Evolutionary conservation across 129 eudicot genomes (phyloP), one percentile per base, ranked within the genome.

Genomic region (Flaveria linearis): DNA sequence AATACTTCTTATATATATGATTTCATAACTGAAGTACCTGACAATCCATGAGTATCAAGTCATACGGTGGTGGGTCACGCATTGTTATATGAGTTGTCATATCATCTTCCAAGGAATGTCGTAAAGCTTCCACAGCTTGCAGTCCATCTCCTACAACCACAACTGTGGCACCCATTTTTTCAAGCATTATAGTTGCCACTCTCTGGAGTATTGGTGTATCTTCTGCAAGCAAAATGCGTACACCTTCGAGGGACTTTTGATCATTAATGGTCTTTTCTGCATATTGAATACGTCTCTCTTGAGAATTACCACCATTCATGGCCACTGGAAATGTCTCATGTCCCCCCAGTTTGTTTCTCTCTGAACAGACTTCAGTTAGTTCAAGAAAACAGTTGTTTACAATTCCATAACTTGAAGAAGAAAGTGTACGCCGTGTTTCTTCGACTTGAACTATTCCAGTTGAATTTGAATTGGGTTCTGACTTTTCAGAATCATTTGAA

Each of bases 101-200:
- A 25, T 33, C 85, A 39, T 73, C 78, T 72, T 52, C 85, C 23
- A 10, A 16, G 11, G 78, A 50, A 69, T 52, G 7, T 56, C 87
- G 84, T 51, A 93, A 89, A 69, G 98, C 90, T 65, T 86, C 88
- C 22, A 94, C 97, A 12, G 92, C 97, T 82, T 89, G 96, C 69
- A 83, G 8, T 58, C 99, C 99, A 74, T 94, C 99, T 74, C 92
- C 94, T n/a, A 94, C 97, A 47, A 84, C 99, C 26, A 77, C 88
- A 11, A 94, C 97, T 42, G 72, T 82, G 56, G 98, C 97, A 7
- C 97, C 97, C 81, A 94, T 75, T 73, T 91, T 94, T 80, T 94
- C 97, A 47, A 94, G 90, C 99, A 94, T 91, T 79, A 94, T 91
- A 18, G 97, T 89, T 33, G 97, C 99, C 20, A 94, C 99, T 77